Conservation (phyloP, 1,284 basidiomycete genomes). For the Agroathelia rolfsii region DNA sequence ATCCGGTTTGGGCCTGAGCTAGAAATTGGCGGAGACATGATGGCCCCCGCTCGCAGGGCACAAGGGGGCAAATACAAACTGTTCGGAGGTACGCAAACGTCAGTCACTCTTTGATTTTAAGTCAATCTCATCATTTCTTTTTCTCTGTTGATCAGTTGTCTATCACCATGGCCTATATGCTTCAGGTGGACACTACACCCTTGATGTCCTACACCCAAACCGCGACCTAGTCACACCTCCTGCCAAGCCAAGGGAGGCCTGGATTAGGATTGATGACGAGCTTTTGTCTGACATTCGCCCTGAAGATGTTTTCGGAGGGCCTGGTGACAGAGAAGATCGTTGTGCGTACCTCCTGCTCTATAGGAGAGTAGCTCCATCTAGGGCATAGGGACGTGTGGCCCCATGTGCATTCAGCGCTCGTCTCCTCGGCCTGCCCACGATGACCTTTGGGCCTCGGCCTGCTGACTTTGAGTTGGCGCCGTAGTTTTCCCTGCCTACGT, state of each 20-base stretch:
- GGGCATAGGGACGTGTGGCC: conserved; percentile 12
- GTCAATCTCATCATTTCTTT: conserved; percentile 1
- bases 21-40: conserved; percentile 65
- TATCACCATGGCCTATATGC: conserved; percentile 93
- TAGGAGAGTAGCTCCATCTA: conserved; percentile 35
- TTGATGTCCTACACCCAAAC: conserved; percentile 80
- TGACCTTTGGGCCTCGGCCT: no score
- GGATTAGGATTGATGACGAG: conserved; percentile 94
- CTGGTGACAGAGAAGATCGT: conserved; percentile 51
- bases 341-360: conserved; percentile 91
- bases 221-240: conserved; percentile 32
- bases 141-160: conserved; percentile 41
- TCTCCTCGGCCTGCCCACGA: no score
- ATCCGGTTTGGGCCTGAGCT: conserved; percentile 74
- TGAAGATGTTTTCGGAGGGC: conserved; percentile 69
- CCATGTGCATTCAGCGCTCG: no score
- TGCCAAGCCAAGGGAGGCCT: conserved; percentile 45
- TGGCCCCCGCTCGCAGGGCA: conserved; percentile 46
- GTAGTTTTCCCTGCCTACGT: no score
- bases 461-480: no score
- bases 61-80: conserved; percentile 65
- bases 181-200: conserved; percentile 92
- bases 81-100: conserved; percentile 62
- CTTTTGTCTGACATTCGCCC: conserved; percentile 68
- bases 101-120: neutral